Evolutionary conservation across 2,329 filamentous ascomycete species (phyloP), one percentile per base, ranked within the genome.

Genomic region (Fusarium sp.): DNA sequence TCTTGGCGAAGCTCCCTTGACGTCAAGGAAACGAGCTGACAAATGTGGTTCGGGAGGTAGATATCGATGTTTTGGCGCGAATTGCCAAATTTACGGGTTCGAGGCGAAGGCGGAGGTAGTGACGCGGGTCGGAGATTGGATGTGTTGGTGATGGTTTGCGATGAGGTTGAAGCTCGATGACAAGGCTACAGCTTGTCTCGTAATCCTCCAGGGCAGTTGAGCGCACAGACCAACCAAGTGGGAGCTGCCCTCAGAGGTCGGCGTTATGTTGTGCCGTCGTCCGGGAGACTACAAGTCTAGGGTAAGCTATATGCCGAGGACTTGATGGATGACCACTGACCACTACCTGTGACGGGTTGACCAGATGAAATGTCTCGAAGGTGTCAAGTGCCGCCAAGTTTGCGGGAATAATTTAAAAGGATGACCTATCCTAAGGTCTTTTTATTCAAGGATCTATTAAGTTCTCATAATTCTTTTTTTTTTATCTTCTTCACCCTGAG

Each of bases 1-100:
- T 99, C 80, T 78, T 90, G 87, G 75, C 75, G 68, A 57, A 70
- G 58, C 72, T 74, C 72, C 70, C 72, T 72, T 70, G 58, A 48
- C 48, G 66, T 67, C 45, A 51, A 49, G 55, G 51, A 42, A 56
- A 60, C 55, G 58, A 36, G 59, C 29, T 47, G 20, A 29, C 35
- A 31, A 35, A 46, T 33, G 47, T 55, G 29, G 33, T 61, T 67
- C 55, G 58, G 42, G 36, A 27, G 23, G 15, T 17, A 33, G n/a
- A 51, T 25, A 5, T 60, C 11, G 20, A 36, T 21, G 15, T 9
- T 23, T 42, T 41, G 18, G 39, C 46, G 48, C 39, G 20, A 45
- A 33, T 39, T 52, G 46, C 54, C 46, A 45, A 49, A 7, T 31
- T 48, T 29, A 37, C 47, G 35, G 37, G 56, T 62, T 53, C 29